Conservation (phyloP, 2,329 filamentous ascomycete species). For the Aureobasidium zeae region DNA sequence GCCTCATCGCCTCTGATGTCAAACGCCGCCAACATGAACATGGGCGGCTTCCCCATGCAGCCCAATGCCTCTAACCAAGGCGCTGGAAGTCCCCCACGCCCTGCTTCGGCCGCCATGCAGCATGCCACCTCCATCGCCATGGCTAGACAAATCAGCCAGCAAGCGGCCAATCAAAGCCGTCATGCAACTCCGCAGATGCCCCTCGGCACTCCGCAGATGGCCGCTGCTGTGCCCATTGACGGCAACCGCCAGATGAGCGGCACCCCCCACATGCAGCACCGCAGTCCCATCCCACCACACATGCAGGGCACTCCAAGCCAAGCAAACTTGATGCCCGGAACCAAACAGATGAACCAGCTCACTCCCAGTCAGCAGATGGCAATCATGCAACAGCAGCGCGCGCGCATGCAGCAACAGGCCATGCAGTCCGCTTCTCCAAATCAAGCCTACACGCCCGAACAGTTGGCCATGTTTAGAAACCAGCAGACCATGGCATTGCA, state of each 20-base stretch:
- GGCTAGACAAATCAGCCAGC: slow-evolving; percentile 32
- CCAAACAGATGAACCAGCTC: slow-evolving; percentile 22
- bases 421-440: slow-evolving; percentile 26
- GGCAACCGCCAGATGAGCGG: slow-evolving; percentile 29
- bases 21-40: slow-evolving; percentile 22
- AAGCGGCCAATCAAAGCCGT: slow-evolving; percentile 27
- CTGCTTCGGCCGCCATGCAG: slow-evolving; percentile 52
- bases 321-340: slow-evolving; percentile 20
- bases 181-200: slow-evolving; percentile 32
- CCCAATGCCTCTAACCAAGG: slow-evolving; percentile 59
- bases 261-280: slow-evolving; percentile 29
- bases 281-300: slow-evolving; percentile 25
- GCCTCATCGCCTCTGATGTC: slow-evolving; percentile 36
- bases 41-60: slow-evolving; percentile 42
- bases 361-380: slow-evolving; percentile 18
- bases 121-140: slow-evolving; percentile 27
- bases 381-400: slow-evolving; percentile 25
- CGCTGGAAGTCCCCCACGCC: slow-evolving; percentile 54
- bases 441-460: slow-evolving; percentile 22
- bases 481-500: slow-evolving; percentile 22
- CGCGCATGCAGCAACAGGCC: slow-evolving; percentile 22
- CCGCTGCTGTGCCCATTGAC: slow-evolving; percentile 23
- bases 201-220: slow-evolving; percentile 31
- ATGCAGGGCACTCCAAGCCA: slow-evolving; percentile 24
- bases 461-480: slow-evolving; percentile 20